Evolutionary conservation across 2,329 filamentous ascomycete genomes (phyloP), one percentile per base, ranked within the genome.

Genomic region (Pseudogymnoascus sp.): DNA sequence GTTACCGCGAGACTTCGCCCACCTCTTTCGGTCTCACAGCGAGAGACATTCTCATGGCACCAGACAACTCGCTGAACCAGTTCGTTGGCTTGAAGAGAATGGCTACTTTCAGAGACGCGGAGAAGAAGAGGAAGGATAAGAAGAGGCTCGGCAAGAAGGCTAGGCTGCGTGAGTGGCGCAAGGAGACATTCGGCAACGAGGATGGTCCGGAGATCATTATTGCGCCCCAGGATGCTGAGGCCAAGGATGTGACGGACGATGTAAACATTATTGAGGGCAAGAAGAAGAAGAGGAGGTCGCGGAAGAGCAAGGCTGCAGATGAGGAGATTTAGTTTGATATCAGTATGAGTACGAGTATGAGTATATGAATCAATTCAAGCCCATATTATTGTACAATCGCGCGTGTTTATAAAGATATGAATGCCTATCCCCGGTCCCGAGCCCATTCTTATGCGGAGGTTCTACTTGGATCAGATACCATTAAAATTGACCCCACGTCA

Each of bases 41-140:
- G 1, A 85, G 88, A 65, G 95, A 99, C 75, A 97, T 99, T 69
- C 84, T 99, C 36, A 82, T 88, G 73, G 91, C 96, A 68, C 91
- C 93, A 49, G 95, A 99, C 77, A 80, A 85, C 56, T 86, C 88
- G 62, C 84, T 99, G 67, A 99, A 99, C 75, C 83, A 93, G 68
- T 99, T 89, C 72, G 93, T 88, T 4, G 93, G 95, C 5, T 79
- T 99, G 71, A 99, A 99, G 83, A 97, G 97, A 78, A 84, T 97
- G 65, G 93, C 93, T 3, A 82, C 90, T 4, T 99, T 95, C 80
- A 84, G 95, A 63, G 93, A 97, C 73, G 80, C 82, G 2, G 90
- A 93, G 70, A 95, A 96, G 83, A 97, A 97, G 82, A 82, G 84
- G 68, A 89, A 88, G 71, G 95, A 99, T 73, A 86, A 87, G 78